These are phyloP conservation scores for Exserohilum turcica DNA, from an alignment of 2,329 filamentous ascomycete genomes.

Conservation along the genomic window DNA sequence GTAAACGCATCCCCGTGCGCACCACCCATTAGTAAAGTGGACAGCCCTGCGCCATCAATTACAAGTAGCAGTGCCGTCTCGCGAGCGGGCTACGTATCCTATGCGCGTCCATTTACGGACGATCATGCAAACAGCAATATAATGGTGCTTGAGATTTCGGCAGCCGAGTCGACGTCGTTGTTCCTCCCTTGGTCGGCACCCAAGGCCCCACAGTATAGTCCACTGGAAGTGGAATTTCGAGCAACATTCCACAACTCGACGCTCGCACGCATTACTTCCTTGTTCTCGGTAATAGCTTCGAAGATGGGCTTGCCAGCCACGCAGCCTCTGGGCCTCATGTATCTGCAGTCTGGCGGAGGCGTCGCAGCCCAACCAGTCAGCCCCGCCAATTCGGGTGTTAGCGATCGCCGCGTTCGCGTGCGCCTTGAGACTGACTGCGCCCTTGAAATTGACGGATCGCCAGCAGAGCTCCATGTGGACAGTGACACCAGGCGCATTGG, in stretches of 20 bases:
- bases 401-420: conserved; percentile 67
- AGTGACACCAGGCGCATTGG: conserved; percentile 20
- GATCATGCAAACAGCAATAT: conserved; percentile 65
- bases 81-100: conserved; percentile 67
- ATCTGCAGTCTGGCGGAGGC: conserved; percentile 64
- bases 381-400: conserved; percentile 71
- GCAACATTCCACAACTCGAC: conserved; percentile 76
- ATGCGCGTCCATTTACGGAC: conserved; percentile 86
- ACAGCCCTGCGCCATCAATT: conserved; percentile 28
- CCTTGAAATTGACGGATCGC: conserved; percentile 30
- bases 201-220: conserved; percentile 27
- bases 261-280: conserved; percentile 69
- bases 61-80: conserved; percentile 16
- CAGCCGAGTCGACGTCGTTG: conserved; percentile 50
- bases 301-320: conserved; percentile 72
- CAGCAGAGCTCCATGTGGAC: conserved; percentile 28
- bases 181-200: conserved; percentile 28
- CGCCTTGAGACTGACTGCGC: conserved; percentile 29
- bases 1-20: conserved; percentile 31
- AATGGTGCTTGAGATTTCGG: conserved; percentile 74
- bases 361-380: conserved; percentile 65
- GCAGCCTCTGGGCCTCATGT: conserved; percentile 67
- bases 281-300: conserved; percentile 80
- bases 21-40: conserved; percentile 29
- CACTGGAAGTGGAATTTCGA: conserved; percentile 50